A percentile compares a stretch with the other conserved stretches of the same genome.
Evolutionary conservation across 805 yeast genomes (phyloP).

Genomic region (Saturnispora halmiae): DNA sequence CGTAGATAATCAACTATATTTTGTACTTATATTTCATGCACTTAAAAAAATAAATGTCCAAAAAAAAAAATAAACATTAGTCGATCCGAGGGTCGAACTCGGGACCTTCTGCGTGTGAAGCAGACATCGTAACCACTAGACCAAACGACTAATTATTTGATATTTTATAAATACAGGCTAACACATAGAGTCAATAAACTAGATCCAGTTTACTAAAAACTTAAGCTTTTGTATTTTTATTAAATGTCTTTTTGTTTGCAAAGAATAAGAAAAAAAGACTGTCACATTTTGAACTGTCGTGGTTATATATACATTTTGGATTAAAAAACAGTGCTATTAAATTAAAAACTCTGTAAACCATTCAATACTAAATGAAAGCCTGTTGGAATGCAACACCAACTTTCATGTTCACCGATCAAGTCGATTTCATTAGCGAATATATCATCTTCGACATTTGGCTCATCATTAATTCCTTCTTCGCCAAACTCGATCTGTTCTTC

Average conservation of each 20-base stretch:
- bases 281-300: too few species aligned
- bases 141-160: constrained; percentile 27
- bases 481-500: constrained; percentile 7
- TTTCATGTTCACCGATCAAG: constrained; percentile 28
- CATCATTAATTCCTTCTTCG: constrained; percentile 10
- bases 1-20: neutral
- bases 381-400: constrained; percentile 29
- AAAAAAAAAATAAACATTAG: constrained; percentile 18
- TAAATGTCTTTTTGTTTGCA: too few species aligned
- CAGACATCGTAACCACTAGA: constrained; percentile 36
- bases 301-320: too few species aligned
- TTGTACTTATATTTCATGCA: too few species aligned
- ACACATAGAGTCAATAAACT: too few species aligned
- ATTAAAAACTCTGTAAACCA: neutral
- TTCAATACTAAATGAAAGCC: constrained; percentile 10
- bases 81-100: constrained; percentile 35
- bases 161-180: too few species aligned
- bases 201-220: too few species aligned
- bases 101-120: constrained; percentile 36
- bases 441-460: constrained; percentile 15
- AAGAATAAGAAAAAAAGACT: too few species aligned
- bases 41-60: neutral
- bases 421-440: constrained; percentile 16
- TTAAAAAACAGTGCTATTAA: neutral
- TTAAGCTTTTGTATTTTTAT: too few species aligned